These are phyloP conservation scores for Mycosphaerella sp. DNA, from an alignment of 2,329 filamentous ascomycete species.

Conservation along the genomic window DNA sequence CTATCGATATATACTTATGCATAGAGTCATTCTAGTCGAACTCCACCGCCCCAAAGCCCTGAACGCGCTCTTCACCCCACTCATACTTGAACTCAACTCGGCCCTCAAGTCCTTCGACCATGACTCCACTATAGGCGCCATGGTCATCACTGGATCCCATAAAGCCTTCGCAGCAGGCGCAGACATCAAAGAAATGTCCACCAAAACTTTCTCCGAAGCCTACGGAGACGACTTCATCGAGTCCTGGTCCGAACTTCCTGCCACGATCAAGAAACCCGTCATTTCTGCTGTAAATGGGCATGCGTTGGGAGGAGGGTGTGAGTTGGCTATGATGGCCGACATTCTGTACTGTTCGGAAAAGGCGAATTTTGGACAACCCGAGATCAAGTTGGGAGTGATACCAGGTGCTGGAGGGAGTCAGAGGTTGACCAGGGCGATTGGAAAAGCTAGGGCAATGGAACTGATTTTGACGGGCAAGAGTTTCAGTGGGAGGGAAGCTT, in stretches of 20 bases:
- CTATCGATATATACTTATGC: neutral
- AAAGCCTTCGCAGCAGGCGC: constrained; percentile 93
- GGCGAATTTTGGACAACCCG: constrained; percentile 92
- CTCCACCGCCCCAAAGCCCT: constrained; percentile 91
- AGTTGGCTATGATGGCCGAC: constrained; percentile 96
- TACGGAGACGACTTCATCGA: constrained; percentile 93
- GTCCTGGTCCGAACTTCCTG: constrained; percentile 81
- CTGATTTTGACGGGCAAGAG: constrained; percentile 79
- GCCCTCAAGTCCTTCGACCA: constrained; percentile 66
- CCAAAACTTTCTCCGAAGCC: constrained; percentile 78
- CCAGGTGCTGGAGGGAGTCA: constrained; percentile 90
- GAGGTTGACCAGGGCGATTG: constrained; percentile 65
- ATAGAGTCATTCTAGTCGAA: constrained; percentile 57
- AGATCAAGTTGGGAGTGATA: constrained; percentile 90
- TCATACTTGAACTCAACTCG: constrained; percentile 83
- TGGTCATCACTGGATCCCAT: constrained; percentile 80
- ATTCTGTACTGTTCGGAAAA: constrained; percentile 80
- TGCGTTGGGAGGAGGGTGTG: constrained; percentile 89
- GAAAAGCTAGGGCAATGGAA: constrained; percentile 80
- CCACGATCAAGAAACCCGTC: constrained; percentile 82
- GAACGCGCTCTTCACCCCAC: constrained; percentile 85
- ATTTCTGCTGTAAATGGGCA: constrained; percentile 93
- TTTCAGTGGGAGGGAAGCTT: constrained; percentile 78
- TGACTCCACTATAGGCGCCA: constrained; percentile 63
- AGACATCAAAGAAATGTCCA: constrained; percentile 98